Evolutionary conservation across 768 basidiomycete species (phyloP).

Genomic region (Lactifluus piperatus): DNA sequence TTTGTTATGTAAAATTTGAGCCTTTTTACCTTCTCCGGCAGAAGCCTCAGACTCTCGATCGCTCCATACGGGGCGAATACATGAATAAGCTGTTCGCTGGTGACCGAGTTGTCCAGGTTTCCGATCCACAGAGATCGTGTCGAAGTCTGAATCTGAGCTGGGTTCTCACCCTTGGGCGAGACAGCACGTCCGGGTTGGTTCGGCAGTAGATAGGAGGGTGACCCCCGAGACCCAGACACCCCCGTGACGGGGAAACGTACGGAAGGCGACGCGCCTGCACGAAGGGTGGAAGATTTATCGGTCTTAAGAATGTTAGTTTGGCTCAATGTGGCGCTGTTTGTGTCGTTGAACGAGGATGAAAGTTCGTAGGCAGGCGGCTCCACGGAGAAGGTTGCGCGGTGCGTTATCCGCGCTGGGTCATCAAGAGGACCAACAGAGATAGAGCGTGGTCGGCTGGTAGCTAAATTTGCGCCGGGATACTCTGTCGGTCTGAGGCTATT

Average conservation of each 20-base stretch:
- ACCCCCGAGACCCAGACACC: slow-evolving; percentile 30
- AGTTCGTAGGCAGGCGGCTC: slow-evolving; percentile 34
- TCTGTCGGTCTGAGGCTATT: slow-evolving; percentile 15
- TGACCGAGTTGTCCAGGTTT: slow-evolving; percentile 90
- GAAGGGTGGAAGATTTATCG: slow-evolving; percentile 23
- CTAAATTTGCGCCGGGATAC: slow-evolving; percentile 14
- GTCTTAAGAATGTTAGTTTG: slow-evolving; percentile 27
- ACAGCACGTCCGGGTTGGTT: slow-evolving; percentile 61
- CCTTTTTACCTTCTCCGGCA: slow-evolving; percentile 88
- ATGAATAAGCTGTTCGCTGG: slow-evolving; percentile 88
- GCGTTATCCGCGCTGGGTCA: slow-evolving; percentile 66
- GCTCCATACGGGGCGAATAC: slow-evolving; percentile 96
- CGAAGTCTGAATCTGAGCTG: slow-evolving; percentile 80
- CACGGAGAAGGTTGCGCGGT: slow-evolving; percentile 42
- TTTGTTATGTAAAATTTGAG: not conserved
- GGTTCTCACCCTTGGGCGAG: slow-evolving; percentile 73
- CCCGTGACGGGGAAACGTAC: slow-evolving; percentile 20
- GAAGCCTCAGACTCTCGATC: slow-evolving; percentile 87
- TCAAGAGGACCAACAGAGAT: slow-evolving; percentile 86
- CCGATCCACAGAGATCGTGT: slow-evolving; percentile 98
- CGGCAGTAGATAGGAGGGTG: slow-evolving; percentile 58
- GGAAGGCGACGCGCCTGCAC: slow-evolving; percentile 14
- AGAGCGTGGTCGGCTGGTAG: slow-evolving; percentile 54
- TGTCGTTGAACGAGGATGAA: slow-evolving; percentile 39
- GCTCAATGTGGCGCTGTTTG: slow-evolving; percentile 29